Evolutionary conservation across 345 rosid species (phyloP).

Genomic region (Eutrema yunnanense): DNA sequence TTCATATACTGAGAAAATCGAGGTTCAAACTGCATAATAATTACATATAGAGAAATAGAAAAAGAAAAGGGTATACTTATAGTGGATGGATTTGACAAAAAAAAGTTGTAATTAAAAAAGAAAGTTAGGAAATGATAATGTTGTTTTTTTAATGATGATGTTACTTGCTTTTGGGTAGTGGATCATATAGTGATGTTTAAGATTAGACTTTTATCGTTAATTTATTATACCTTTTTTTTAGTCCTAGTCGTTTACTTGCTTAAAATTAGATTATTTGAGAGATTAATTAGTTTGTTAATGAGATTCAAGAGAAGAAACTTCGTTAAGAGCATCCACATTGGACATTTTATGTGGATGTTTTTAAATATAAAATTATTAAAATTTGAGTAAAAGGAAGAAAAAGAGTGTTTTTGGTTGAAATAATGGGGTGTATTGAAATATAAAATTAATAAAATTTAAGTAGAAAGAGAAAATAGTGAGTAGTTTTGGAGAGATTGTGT

Average conservation of each 20-base stretch:
- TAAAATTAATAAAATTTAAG: too few species aligned
- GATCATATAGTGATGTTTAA: slow-evolving; percentile 27
- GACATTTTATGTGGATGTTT: too few species aligned
- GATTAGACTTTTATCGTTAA: slow-evolving; percentile 11
- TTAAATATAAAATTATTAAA: too few species aligned
- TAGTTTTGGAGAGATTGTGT: too few species aligned
- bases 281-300: slow-evolving; percentile 15
- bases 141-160: slow-evolving; percentile 34
- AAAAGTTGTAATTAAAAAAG: background rate
- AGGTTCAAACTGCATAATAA: slow-evolving; percentile 19
- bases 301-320: too few species aligned
- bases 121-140: slow-evolving; percentile 25
- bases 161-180: slow-evolving; percentile 30
- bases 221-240: background rate
- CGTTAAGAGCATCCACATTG: too few species aligned
- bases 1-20: background rate
- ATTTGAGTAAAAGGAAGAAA: too few species aligned
- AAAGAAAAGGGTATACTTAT: slow-evolving; percentile 4
- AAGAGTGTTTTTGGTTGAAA: too few species aligned
- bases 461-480: too few species aligned
- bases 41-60: slow-evolving; percentile 2
- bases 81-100: slow-evolving; percentile 31
- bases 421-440: too few species aligned
- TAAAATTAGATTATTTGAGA: too few species aligned
- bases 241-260: background rate